Evolutionary conservation across 768 basidiomycete species (phyloP).

Genomic region (Xerocomus brunneocitrinus): DNA sequence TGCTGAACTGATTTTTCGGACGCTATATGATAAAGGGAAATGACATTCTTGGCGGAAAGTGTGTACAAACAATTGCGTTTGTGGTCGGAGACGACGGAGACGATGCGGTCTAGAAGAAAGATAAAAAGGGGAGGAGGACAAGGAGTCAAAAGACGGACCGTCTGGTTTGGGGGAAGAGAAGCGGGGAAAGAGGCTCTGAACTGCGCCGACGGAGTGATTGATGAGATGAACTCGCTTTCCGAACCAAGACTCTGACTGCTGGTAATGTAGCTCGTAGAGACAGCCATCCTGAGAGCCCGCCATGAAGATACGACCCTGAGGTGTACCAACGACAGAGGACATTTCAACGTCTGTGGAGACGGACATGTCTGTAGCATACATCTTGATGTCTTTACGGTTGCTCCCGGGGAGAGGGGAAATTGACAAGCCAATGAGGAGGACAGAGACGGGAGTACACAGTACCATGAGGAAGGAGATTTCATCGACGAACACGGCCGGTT

Average conservation of each 20-base stretch:
- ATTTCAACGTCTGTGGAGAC: conserved; percentile 79
- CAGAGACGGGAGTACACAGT: conserved; percentile 80
- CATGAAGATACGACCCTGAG: conserved; percentile 89
- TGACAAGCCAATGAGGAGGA: conserved; percentile 82
- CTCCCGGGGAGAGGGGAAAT: conserved; percentile 38
- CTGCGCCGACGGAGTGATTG: conserved; percentile 79
- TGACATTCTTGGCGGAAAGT: conserved; percentile 57
- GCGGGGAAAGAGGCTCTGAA: conserved; percentile 75
- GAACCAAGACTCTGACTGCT: conserved; percentile 89
- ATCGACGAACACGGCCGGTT: conserved; percentile 84
- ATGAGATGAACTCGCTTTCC: conserved; percentile 78
- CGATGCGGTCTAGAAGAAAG: conserved; percentile 57
- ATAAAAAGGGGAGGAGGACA: conserved; percentile 2
- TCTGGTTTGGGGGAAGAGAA: conserved; percentile 60
- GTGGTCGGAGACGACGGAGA: conserved; percentile 61
- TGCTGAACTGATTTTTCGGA: conserved; percentile 66
- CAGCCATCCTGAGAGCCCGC: conserved; percentile 79
- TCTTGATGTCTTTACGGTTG: conserved; percentile 67
- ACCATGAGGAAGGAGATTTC: conserved; percentile 87
- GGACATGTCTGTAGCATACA: conserved; percentile 87
- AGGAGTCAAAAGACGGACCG: conserved; percentile 43
- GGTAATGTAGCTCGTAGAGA: conserved; percentile 90
- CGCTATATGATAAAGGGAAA: conserved; percentile 61
- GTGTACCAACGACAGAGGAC: conserved; percentile 74
- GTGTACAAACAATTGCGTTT: conserved; percentile 75